A percentile compares a stretch with the other conserved stretches of the same genome.
These are phyloP conservation scores for Pulveroboletus sp. DNA, from an alignment of 768 basidiomycete genomes.

Conservation along the genomic window DNA sequence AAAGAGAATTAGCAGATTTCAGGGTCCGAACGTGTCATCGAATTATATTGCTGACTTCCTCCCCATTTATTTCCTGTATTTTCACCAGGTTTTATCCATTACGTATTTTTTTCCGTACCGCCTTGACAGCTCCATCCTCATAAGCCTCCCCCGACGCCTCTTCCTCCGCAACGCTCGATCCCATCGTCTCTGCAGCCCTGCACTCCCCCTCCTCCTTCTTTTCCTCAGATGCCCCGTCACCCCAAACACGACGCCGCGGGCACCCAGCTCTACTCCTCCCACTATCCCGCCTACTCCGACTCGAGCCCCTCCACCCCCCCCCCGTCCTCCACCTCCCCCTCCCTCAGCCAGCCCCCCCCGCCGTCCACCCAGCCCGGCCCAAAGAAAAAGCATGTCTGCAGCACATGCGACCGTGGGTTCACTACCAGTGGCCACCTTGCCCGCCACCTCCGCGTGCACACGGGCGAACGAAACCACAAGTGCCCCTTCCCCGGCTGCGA, in stretches of 20 bases:
- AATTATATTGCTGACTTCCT: constrained; percentile 22
- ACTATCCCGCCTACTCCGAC: constrained; percentile 27
- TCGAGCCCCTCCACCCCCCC: constrained; percentile 20
- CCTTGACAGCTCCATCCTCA: constrained; percentile 34
- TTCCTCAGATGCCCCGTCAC: constrained; percentile 29
- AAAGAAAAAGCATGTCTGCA: constrained; percentile 55
- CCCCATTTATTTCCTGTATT: constrained; percentile 27
- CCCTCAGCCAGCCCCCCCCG: neutral
- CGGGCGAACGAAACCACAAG: constrained; percentile 87
- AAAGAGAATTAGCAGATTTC: constrained; percentile 27
- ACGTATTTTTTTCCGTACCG: constrained; percentile 35
- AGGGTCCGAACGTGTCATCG: constrained; percentile 31
- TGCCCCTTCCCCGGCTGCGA: constrained; percentile 96
- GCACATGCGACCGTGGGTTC: constrained; percentile 71
- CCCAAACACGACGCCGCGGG: constrained; percentile 23
- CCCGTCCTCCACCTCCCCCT: neutral
- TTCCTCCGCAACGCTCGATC: constrained; percentile 24
- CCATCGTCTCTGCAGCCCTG: constrained; percentile 29
- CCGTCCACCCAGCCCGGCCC: neutral
- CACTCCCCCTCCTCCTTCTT: constrained; percentile 5
- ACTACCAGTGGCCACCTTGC: constrained; percentile 88
- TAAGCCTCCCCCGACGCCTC: constrained; percentile 26
- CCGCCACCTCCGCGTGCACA: constrained; percentile 84
- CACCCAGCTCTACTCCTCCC: constrained; percentile 15
- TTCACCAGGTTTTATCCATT: constrained; percentile 19